These are phyloP conservation scores for Xylaria sp. DNA, from an alignment of 2,329 filamentous ascomycete species.

Conservation along the genomic window DNA sequence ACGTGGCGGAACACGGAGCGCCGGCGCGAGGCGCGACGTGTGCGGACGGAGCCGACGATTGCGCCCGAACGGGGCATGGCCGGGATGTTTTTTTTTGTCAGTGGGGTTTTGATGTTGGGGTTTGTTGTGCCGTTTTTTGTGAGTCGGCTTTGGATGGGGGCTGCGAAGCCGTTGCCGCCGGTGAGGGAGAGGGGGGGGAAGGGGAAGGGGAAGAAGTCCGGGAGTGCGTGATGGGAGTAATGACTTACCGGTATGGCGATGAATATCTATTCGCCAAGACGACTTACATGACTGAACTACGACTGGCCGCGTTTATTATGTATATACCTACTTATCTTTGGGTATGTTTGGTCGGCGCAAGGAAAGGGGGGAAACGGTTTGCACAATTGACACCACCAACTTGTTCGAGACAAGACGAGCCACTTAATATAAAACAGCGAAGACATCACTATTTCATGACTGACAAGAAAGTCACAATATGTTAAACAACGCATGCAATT, in stretches of 20 bases:
- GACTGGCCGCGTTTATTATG: neutral
- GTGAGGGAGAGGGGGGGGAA: neutral
- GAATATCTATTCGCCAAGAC: too few relatives aligned
- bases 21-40: constrained; percentile 39
- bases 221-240: neutral
- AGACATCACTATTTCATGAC: too few relatives aligned
- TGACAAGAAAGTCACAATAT: neutral
- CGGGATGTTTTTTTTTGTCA: constrained; percentile 47
- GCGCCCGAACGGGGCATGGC: constrained; percentile 39
- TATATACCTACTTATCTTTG: neutral
- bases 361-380: neutral
- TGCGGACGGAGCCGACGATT: constrained; percentile 30
- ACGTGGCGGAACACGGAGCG: constrained; percentile 64
- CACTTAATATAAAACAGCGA: too few relatives aligned
- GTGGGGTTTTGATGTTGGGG: constrained; percentile 42
- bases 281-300: too few relatives aligned
- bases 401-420: too few relatives aligned
- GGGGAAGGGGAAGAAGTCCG: neutral
- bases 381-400: too few relatives aligned
- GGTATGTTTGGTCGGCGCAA: neutral
- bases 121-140: constrained; percentile 42
- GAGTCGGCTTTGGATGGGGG: constrained; percentile 31
- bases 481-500: neutral
- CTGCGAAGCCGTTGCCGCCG: neutral
- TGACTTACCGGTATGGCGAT: too few relatives aligned